phyloP scores from a whole-genome alignment of 305 asterid genomes.

The Fraxinus albicans region DNA sequence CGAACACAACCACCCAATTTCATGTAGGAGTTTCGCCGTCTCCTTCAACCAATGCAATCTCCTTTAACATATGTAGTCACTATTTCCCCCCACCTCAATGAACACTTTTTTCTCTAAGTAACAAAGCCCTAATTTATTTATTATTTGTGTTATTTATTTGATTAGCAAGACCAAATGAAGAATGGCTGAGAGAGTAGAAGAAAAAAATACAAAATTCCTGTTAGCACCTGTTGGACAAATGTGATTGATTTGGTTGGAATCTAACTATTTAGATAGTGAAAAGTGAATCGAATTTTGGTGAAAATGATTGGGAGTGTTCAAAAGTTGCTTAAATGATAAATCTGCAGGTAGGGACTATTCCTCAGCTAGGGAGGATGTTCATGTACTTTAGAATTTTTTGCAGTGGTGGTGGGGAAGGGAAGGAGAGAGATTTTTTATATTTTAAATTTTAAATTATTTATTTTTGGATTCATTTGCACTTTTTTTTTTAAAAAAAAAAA shows the following conservation, averaged over 20 bases:
- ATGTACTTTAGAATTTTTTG: too few relatives aligned
- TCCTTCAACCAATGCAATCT: slow-evolving; percentile 48
- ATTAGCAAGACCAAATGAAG: slow-evolving; percentile 88
- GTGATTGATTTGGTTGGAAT: slow-evolving; percentile 12
- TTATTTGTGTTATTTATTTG: slow-evolving; percentile 15
- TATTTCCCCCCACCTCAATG: background rate
- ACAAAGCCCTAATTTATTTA: background rate
- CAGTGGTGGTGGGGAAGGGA: too few relatives aligned
- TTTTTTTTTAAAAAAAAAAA: too few relatives aligned
- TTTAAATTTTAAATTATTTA: too few relatives aligned
- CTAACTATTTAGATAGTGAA: slow-evolving; percentile 35
- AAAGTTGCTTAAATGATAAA: slow-evolving; percentile 42
- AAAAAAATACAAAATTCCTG: slow-evolving; percentile 70
- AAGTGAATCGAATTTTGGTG: slow-evolving; percentile 47
- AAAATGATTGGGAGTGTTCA: slow-evolving; percentile 51
- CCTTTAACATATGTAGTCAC: slow-evolving; percentile 64
- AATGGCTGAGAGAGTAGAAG: slow-evolving; percentile 90
- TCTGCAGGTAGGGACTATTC: slow-evolving; percentile 79
- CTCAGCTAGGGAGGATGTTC: slow-evolving; percentile 16
- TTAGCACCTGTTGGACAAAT: slow-evolving; percentile 53
- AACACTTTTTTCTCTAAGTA: background rate
- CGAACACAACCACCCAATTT: slow-evolving; percentile 21
- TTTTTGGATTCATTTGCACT: too few relatives aligned
- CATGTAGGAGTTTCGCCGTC: slow-evolving; percentile 61
- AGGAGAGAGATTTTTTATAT: too few relatives aligned